Conservation (phyloP, 2,329 filamentous ascomycete species). For the Sarocladium strictum region DNA sequence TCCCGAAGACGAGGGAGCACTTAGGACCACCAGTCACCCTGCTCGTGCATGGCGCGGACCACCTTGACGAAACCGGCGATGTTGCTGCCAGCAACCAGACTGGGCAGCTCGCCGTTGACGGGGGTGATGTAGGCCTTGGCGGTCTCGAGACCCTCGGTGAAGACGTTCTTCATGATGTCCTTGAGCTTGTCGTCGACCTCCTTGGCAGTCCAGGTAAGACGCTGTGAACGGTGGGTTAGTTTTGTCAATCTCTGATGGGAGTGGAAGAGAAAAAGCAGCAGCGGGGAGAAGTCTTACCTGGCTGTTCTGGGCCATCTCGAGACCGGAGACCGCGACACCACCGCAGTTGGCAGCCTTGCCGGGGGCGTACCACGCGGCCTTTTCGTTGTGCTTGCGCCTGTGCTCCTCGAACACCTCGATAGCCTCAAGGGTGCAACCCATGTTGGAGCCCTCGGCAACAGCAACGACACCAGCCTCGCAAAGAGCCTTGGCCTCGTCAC, state of each 20-base stretch:
- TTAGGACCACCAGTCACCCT: slow-evolving; percentile 83
- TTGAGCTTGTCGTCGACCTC: slow-evolving; percentile 90
- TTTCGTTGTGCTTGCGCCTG: slow-evolving; percentile 58
- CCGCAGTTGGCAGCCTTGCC: slow-evolving; percentile 97
- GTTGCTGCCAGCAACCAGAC: slow-evolving; percentile 87
- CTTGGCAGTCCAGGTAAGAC: slow-evolving; percentile 78
- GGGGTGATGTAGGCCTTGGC: slow-evolving; percentile 81
- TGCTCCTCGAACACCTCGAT: slow-evolving; percentile 87
- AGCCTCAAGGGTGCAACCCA: slow-evolving; percentile 95
- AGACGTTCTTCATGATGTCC: slow-evolving; percentile 90
- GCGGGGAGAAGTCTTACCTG: slow-evolving; percentile 25
- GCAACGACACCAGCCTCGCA: slow-evolving; percentile 69
- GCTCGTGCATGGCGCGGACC: slow-evolving; percentile 86
- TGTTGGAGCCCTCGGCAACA: slow-evolving; percentile 96
- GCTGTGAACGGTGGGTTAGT: slow-evolving; percentile 33
- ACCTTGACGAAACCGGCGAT: slow-evolving; percentile 99
- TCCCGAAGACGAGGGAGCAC: neutral
- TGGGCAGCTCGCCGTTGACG: slow-evolving; percentile 78
- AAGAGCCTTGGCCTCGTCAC: slow-evolving; percentile 81
- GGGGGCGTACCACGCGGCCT: slow-evolving; percentile 89
- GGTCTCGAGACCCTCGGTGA: slow-evolving; percentile 81
- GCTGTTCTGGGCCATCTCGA: slow-evolving; percentile 99
- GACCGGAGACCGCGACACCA: slow-evolving; percentile 92
- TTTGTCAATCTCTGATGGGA: no score
- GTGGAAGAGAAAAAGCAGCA: neutral